Evolutionary conservation across 345 rosid species (phyloP), one percentile per base, ranked within the genome.

Genomic region (Populus nigra): DNA sequence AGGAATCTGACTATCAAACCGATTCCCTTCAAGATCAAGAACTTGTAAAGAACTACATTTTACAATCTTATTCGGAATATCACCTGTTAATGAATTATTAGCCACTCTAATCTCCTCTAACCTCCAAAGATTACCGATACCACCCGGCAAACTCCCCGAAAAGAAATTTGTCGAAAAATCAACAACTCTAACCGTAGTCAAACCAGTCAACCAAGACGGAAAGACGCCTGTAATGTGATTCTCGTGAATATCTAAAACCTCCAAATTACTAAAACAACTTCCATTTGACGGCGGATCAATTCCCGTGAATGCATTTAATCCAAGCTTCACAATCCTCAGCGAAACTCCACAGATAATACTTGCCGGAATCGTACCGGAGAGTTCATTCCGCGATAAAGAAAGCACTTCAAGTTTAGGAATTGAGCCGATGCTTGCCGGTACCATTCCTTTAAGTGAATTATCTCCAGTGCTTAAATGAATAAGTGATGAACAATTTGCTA

Each of bases 401-500:
- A 95, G 77, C 17, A 90, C 91, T 68, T 92, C 89, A 6, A 95
- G 93, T 16, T 71, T 81, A 4, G 91, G 97, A 36, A 95, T 85
- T 63, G 86, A 83, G 8, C 98, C 98, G 11, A 87, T 86, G 23
- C 93, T 90, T 22, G 96, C 86, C 23, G 98, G 98, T 9, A 93
- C 78, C 59, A 92, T 84, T 20, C 99, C 97, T 39, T 90, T 84
- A 59, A 96, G 89, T 35, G 85, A 76, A 73, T 96, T 95, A 65
- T 83, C 91, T 62, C 88, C 84, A 5, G 88, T 96, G 71, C 97
- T 93, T 73, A 93, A 81, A 69, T 93, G 99, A 41, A 91, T 85
- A 20, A 93, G 89, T 31, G 98, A 91, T 18, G 94, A 91, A 67
- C 96, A 91, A 78, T 92, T 96, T 0, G 93, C 90, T 10, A 96